Conservation (phyloP, 805 yeast species). For the Lachancea thermotolerans region DNA sequence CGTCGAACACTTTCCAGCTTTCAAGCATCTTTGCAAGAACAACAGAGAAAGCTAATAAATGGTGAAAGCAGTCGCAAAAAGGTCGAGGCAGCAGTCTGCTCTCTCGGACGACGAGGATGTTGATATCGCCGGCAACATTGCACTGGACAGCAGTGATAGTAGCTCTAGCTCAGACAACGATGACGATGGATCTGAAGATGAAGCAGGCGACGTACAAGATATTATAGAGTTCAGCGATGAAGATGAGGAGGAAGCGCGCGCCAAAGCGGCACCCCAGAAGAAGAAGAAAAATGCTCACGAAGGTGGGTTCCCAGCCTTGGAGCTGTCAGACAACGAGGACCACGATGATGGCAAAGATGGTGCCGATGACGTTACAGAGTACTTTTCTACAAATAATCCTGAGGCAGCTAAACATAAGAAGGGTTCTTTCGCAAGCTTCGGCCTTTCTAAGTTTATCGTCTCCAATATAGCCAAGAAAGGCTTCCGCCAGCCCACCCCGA, state of each 20-base stretch:
- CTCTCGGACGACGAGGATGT: slow-evolving; percentile 35
- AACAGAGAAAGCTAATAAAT: not conserved
- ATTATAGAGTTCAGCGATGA: slow-evolving; percentile 46
- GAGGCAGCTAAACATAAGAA: slow-evolving; percentile 38
- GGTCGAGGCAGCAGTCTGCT: slow-evolving; percentile 5
- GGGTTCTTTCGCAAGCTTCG: slow-evolving; percentile 87
- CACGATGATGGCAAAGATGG: slow-evolving; percentile 37
- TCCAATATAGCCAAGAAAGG: slow-evolving; percentile 77
- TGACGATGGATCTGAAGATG: slow-evolving; percentile 22
- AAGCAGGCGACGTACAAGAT: slow-evolving; percentile 42
- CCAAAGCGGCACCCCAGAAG: slow-evolving; percentile 8
- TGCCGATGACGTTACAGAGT: slow-evolving; percentile 40
- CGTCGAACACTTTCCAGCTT: too few species aligned
- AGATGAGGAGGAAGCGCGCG: slow-evolving; percentile 32
- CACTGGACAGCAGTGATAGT: slow-evolving; percentile 34
- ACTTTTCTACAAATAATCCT: slow-evolving; percentile 31
- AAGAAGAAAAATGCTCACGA: slow-evolving; percentile 7
- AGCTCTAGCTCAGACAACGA: slow-evolving; percentile 32
- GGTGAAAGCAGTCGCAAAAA: slow-evolving; percentile 1
- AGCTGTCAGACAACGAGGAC: slow-evolving; percentile 45
- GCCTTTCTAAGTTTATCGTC: slow-evolving; percentile 66
- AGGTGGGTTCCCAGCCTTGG: slow-evolving; percentile 42
- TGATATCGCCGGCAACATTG: slow-evolving; percentile 60
- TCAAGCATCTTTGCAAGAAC: too few species aligned
- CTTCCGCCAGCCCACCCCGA: slow-evolving; percentile 92